These are phyloP conservation scores for Neofusicoccum kwambonambiense DNA, from an alignment of 2,329 filamentous ascomycete genomes.

Conservation along the genomic window DNA sequence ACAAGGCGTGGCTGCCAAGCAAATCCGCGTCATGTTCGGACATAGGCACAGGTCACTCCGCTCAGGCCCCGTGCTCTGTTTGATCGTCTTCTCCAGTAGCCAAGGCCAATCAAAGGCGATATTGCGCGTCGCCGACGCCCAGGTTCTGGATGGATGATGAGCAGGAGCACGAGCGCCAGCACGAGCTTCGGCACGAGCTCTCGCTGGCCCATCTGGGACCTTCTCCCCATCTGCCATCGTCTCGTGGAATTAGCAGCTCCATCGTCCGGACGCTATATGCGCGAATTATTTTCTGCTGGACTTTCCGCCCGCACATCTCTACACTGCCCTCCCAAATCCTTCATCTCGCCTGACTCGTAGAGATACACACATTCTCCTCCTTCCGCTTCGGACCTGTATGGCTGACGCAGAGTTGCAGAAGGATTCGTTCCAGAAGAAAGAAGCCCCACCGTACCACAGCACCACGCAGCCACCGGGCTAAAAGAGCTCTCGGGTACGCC, in stretches of 20 bases:
- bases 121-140: background rate
- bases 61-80: constrained; percentile 1
- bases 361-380: background rate
- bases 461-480: background rate
- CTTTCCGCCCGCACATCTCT: background rate
- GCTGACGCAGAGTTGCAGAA: constrained; percentile 2
- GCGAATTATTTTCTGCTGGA: background rate
- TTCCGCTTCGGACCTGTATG: background rate
- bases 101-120: background rate
- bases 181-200: background rate
- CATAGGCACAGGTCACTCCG: background rate
- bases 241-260: background rate
- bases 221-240: background rate
- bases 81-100: background rate
- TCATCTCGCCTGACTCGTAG: background rate
- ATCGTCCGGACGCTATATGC: background rate
- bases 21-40: constrained; percentile 3
- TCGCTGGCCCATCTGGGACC: background rate
- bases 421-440: constrained; percentile 10
- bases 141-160: background rate
- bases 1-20: background rate
- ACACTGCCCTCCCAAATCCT: background rate
- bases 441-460: background rate
- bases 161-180: background rate
- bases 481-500: background rate